These are phyloP conservation scores for Stephania cephalantha DNA, from an alignment of 164 flowering plant genomes.

Conservation along the genomic window DNA sequence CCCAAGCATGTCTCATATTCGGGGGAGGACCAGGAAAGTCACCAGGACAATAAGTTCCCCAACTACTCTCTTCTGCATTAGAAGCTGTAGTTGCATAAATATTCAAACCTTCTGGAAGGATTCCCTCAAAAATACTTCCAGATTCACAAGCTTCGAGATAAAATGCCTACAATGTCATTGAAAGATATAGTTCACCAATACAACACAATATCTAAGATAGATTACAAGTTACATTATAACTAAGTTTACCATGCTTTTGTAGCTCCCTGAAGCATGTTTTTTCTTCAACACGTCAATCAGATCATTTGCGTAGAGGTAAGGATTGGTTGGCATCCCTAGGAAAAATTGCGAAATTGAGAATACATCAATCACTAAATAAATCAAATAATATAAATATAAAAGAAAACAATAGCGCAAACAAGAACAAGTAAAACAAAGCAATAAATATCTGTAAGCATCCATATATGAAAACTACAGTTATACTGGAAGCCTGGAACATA, in stretches of 20 bases:
- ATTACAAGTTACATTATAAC: background rate
- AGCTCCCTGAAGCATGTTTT: conserved; percentile 51
- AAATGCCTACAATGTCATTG: conserved; percentile 45
- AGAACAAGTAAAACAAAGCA: background rate
- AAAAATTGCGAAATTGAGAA: background rate
- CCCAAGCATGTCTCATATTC: conserved; percentile 89
- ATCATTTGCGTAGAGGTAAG: conserved; percentile 48
- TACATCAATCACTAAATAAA: background rate
- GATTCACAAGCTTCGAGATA: conserved; percentile 95
- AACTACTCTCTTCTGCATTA: conserved; percentile 85
- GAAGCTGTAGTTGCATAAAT: conserved; percentile 89
- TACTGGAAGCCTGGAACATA: background rate
- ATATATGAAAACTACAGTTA: background rate
- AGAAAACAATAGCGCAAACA: background rate
- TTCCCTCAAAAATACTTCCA: conserved; percentile 95
- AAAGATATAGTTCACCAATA: background rate
- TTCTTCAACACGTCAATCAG: conserved; percentile 35
- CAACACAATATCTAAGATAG: background rate
- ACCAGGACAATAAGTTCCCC: conserved; percentile 90
- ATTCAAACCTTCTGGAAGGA: conserved; percentile 67
- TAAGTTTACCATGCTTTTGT: conserved; percentile 46
- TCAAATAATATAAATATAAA: background rate
- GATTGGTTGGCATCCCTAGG: conserved; percentile 55
- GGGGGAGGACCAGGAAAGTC: conserved; percentile 57
- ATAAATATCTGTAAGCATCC: background rate